These are phyloP conservation scores for Euphorbia peplus DNA, from an alignment of 345 rosid species.

Conservation along the genomic window DNA sequence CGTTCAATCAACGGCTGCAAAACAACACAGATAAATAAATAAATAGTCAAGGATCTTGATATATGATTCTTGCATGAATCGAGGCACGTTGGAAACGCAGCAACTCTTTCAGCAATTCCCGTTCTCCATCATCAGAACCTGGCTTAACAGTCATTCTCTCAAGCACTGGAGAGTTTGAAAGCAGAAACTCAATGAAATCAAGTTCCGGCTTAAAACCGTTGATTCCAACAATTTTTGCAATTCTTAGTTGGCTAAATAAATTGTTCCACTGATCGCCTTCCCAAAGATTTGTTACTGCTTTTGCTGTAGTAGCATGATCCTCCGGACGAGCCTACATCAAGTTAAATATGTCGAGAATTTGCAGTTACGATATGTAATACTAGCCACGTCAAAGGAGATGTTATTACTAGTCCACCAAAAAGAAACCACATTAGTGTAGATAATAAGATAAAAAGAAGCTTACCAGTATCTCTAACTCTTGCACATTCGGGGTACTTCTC, in stretches of 20 bases:
- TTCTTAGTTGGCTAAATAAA: conserved; percentile 44
- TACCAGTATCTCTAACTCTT: conserved; percentile 65
- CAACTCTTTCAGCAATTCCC: conserved; percentile 52
- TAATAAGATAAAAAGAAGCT: conserved; percentile 11
- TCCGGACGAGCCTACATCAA: conserved; percentile 51
- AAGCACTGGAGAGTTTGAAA: conserved; percentile 52
- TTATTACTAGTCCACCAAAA: conserved; percentile 1
- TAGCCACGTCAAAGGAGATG: neutral
- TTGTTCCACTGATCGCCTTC: conserved; percentile 44
- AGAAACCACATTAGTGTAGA: neutral
- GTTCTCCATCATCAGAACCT: conserved; percentile 36
- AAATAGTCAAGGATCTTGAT: conserved; percentile 41
- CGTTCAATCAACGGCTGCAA: neutral
- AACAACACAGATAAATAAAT: neutral
- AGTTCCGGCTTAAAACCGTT: conserved; percentile 47
- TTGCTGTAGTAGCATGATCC: conserved; percentile 30
- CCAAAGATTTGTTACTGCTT: conserved; percentile 33
- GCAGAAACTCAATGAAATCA: conserved; percentile 55
- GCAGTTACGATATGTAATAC: neutral
- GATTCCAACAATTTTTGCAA: conserved; percentile 44
- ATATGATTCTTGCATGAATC: conserved; percentile 45
- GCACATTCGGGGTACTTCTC: conserved; percentile 59
- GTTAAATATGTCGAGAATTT: neutral
- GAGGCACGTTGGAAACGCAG: conserved; percentile 60
- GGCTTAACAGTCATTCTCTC: conserved; percentile 61